A percentile compares a stretch with the other conserved stretches of the same genome.
phyloP scores from a whole-genome alignment of 2,329 filamentous ascomycete species.

The Microcera coccophila region DNA sequence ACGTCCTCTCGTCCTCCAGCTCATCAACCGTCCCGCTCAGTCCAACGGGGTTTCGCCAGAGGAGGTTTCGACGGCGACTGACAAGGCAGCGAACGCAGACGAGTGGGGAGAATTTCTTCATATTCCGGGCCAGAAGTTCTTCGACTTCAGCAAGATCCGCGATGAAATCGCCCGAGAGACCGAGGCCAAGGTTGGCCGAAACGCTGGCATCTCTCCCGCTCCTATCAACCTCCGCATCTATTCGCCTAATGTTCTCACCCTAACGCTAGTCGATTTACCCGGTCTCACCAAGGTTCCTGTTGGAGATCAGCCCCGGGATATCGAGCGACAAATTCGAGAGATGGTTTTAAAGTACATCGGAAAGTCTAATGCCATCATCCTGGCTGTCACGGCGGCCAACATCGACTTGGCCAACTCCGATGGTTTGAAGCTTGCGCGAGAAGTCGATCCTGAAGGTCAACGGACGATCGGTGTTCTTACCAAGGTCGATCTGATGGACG shows the following conservation, averaged over 20 bases:
- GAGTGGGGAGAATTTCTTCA: constrained; percentile 99
- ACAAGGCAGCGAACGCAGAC: constrained; percentile 85
- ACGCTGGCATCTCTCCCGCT: constrained; percentile 91
- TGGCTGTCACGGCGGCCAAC: constrained; percentile 94
- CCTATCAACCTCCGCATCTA: constrained; percentile 98
- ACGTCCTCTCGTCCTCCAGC: constrained; percentile 91
- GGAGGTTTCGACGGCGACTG: constrained; percentile 62
- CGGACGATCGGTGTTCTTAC: constrained; percentile 97
- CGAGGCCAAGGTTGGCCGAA: constrained; percentile 91
- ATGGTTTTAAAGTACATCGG: constrained; percentile 99
- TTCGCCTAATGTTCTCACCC: constrained; percentile 94
- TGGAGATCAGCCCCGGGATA: constrained; percentile 93
- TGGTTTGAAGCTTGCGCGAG: constrained; percentile 89
- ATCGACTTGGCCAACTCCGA: constrained; percentile 98
- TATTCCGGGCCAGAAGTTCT: constrained; percentile 94
- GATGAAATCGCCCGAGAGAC: constrained; percentile 97
- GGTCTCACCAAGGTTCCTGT: constrained; percentile 96
- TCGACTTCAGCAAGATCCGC: constrained; percentile 96
- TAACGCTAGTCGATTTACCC: constrained; percentile 93
- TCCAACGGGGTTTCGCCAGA: constrained; percentile 69
- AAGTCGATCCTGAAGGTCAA: constrained; percentile 96
- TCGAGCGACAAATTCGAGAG: constrained; percentile 92
- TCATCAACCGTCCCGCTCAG: constrained; percentile 83
- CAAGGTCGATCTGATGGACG: constrained; percentile 98
- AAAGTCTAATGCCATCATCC: constrained; percentile 96